Conservation (phyloP, 192 early-diverging fungal species). For the Umbelopsis sp. region DNA sequence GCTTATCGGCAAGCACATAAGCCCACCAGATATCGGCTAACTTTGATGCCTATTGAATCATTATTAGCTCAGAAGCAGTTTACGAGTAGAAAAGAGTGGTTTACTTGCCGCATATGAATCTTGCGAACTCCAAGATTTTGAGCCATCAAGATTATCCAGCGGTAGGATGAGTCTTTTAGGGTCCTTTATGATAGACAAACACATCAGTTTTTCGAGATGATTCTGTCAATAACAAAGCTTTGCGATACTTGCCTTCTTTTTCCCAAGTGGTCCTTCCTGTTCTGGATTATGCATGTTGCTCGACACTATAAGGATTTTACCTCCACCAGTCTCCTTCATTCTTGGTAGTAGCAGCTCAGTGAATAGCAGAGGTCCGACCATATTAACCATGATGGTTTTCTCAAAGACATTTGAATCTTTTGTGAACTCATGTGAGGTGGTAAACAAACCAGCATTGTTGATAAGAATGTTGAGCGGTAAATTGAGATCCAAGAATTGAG, state of each 20-base stretch:
- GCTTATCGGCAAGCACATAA: conserved; percentile 8
- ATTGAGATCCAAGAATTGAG: conserved; percentile 5
- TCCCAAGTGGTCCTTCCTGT: neutral
- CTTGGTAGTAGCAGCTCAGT: conserved; percentile 15
- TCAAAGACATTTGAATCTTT: conserved; percentile 12
- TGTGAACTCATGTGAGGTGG: neutral
- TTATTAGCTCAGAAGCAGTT: neutral
- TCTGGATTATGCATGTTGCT: neutral
- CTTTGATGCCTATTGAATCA: neutral
- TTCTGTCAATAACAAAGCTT: neutral
- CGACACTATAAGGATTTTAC: neutral
- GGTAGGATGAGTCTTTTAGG: conserved; percentile 5
- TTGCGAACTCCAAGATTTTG: neutral
- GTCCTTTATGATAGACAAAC: neutral
- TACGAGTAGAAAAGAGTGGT: neutral
- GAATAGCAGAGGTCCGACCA: conserved; percentile 18
- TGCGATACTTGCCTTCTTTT: neutral
- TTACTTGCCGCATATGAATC: neutral
- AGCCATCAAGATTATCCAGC: conserved; percentile 24
- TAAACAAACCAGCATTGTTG: conserved; percentile 10
- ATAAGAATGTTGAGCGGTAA: conserved; percentile 16
- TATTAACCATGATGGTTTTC: conserved; percentile 15
- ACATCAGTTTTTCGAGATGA: neutral
- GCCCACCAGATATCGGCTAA: conserved; percentile 19
- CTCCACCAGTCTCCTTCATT: neutral